Base-by-base conservation (phyloP, 2,329 filamentous ascomycete genomes). In the Pseudogymnoascus pannorum region DNA sequence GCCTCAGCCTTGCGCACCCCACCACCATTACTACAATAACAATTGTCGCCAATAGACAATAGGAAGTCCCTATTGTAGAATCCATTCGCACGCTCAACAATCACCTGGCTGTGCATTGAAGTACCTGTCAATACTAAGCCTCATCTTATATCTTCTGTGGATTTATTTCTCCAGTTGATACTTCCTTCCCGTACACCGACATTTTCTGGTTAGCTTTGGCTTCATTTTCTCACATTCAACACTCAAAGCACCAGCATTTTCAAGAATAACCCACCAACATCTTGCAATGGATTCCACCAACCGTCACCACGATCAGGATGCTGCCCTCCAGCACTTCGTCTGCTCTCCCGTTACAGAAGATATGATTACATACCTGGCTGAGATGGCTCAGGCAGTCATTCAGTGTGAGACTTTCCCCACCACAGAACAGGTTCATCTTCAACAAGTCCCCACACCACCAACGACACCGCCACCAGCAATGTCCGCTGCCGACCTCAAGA, bases 291-390 rank as follows among this genome's bases (percentile, higher is more conserved):
- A 24, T 36, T 58, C 31, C 20, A 26, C 57, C 5, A 24, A n/a
- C 36, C 33, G 57, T 16, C 57, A 2, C 20, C 31, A 58, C 18
- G 33, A 58, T 38, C 57, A 58, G 18, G 84, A 87, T 73, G 82
- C 82, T 60, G 90, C 90, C 58, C 81, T 94, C 66, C 88, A 92
- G 70, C 83, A 89, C 70, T 93, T 94, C 73, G 84, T 94, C 77
- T 90, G 88, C 76, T 82, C 84, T 68, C 87, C 87, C 8, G 90
- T 94, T 66, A 86, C 81, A 71, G 81, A 81, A 68, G 81, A 87
- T 61, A 94, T 94, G 90, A 88, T 94, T 69, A 74, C 78, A 63
- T 90, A 91, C 76, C 83, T 94, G 63, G 88, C 90, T 66, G 76
- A 81, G 63, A 90, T 89, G 71, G 89, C 90, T 62, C 80, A 81